Evolutionary conservation across 2,329 filamentous ascomycete species (phyloP), one percentile per base, ranked within the genome.

Genomic region (Aspergillus sp.): DNA sequence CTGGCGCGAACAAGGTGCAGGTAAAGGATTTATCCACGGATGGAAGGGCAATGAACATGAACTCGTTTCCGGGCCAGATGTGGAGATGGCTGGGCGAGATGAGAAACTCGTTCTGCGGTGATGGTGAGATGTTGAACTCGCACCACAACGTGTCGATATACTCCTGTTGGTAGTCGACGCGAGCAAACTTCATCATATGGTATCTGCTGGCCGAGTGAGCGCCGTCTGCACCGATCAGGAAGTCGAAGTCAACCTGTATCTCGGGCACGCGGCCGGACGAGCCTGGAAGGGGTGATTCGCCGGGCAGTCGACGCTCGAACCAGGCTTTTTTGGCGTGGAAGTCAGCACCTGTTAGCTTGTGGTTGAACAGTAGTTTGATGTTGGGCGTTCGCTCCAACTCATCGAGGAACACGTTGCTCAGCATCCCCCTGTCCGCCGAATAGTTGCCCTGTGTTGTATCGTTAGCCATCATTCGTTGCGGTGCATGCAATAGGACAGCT

Each of bases 41-140:
- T 0, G 95, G 93, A 44, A 99, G 93, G 17, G 95, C 96, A 69
- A 99, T 99, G 77, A 99, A 99, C 96, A 99, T 98, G 68, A 95
- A 93, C 42, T 93, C 87, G 66, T 87, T 88, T 33, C 90, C 92
- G 0, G 95, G 95, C 95, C 95, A 99, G 71, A 99, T 99, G 75
- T 99, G 95, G 1, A 99, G 82, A 71, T 98, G 93, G 67, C 97
- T 90, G 1, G 92, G 91, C 0, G 91, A 95, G 65, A 98, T 95
- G 48, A 82, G 82, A 71, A 96, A 98, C 46, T 81, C 78, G 20
- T 80, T 66, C 7, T 72, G 63, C 0, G 75, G 46, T 19, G 53
- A 70, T 11, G 90, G 82, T 19, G 84, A 80, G 60, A 99, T 91
- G 50, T 87, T 87, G 71, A 99, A 98, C 71, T 99, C 95, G 73